phyloP scores from a whole-genome alignment of 2,329 filamentous ascomycete species.

The Sclerotinia borealis region DNA sequence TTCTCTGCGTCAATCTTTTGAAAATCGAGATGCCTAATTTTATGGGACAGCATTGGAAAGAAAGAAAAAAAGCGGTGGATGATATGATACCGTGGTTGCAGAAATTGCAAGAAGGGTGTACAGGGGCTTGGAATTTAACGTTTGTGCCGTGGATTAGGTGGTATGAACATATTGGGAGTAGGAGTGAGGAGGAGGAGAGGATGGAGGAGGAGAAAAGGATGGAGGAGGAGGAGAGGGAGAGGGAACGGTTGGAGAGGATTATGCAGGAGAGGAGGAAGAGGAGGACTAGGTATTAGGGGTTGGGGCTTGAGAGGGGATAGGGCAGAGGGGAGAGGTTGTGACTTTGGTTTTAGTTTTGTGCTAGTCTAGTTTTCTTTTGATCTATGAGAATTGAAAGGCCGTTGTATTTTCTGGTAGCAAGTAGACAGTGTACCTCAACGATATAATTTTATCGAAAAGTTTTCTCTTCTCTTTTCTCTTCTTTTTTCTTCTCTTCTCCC shows the following conservation, averaged over 20 bases:
- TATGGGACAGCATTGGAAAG: background rate
- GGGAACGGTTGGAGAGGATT: background rate
- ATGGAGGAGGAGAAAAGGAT: background rate
- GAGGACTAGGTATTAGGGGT: background rate
- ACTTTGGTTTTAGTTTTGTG: no score
- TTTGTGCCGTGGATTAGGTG: background rate
- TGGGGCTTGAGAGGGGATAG: rapidly evolving
- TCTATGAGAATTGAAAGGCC: no score
- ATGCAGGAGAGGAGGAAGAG: background rate
- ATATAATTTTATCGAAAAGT: no score
- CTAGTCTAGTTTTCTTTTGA: no score
- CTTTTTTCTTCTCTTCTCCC: no score
- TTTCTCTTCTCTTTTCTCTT: no score
- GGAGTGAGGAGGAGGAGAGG: background rate
- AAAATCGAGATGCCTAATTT: background rate
- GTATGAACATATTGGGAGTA: background rate
- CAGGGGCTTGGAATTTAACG: background rate
- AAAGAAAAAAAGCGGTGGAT: background rate
- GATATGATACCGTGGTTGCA: background rate
- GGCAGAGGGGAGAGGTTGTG: no score
- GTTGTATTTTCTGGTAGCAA: no score
- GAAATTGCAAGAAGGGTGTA: background rate
- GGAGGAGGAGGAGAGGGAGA: background rate
- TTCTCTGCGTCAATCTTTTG: background rate
- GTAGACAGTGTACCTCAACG: no score